Base-by-base conservation (phyloP, 192 early-diverging fungal genomes). In the Spizellomyces punctatus region DNA sequence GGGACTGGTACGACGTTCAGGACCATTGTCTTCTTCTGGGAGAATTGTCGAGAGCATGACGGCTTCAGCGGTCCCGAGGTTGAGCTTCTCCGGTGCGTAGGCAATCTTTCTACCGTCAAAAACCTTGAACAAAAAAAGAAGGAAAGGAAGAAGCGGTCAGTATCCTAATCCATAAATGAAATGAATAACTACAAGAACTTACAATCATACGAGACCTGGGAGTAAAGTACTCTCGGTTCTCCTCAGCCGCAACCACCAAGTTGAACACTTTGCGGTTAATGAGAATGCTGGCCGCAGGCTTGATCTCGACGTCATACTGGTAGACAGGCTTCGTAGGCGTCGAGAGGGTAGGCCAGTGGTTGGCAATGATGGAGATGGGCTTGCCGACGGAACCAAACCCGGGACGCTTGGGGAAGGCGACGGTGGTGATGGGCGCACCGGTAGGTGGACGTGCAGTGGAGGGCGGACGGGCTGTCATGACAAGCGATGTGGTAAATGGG, bases 221-320 rank as follows among this genome's bases (percentile, higher is more conserved):
- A n/a, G 8, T 10, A 17, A 64, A 45, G 42, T 19, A n/a, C n/a
- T n/a, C n/a, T n/a, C n/a, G n/a, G 46, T 61, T 47, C 17, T 10
- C 59, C 55, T 17, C 46, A 46, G 46, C 55, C 6, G n/a, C 10
- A 27, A 69, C 43, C 2, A 68, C 57, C 22, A 9, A 36, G 4
- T 61, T 6, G 60, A 77, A 74, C 10, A 77, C 64, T 36, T 49
- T 42, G 12, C 64, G 66, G 66, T 77, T 78, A 46, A 70, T 19
- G 47, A 63, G 42, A 44, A 58, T 41, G 22, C 10, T 43, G 45
- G 57, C 58, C 8, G 12, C 65, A 22, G 64, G 67, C 27, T 22
- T 21, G 43, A 79, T 66, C 12, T 66, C 55, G 42, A 79, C 56
- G 54, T 79, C 76, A 19, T 79, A 79, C 69, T 79, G 78, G 36